Base-by-base conservation (phyloP, 2,329 filamentous ascomycete species). In the Cephalotrichum gorgonifer region DNA sequence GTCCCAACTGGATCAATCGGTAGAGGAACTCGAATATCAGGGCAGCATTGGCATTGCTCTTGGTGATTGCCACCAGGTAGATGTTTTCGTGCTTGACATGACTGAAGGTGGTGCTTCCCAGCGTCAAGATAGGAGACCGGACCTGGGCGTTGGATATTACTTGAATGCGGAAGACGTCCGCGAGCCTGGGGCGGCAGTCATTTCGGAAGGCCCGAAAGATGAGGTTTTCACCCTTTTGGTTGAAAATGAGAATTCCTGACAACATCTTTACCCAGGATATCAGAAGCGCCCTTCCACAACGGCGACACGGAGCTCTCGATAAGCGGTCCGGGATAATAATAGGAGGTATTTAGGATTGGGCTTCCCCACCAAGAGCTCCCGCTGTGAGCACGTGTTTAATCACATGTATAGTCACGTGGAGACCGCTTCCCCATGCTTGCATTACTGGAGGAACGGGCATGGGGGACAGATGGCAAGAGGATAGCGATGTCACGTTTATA, bases 21-120 rank as follows among this genome's bases (percentile, higher is more conserved):
- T 97, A 97, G 53, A 98, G 74, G 64, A 98, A 98, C 72, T 98
- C 93, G 62, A 98, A 98, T 23, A 98, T 88, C 50, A 98, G 79
- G 39, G 94, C 94, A 12, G 90, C 90, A 78, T 98, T 98, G 71
- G 90, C 93, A 70, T 98, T 98, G 73, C 90, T 96, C 74, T 97
- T 98, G 51, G 90, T 97, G 58, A 98, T 87, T 17, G 91, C 93
- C 49, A 97, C 91, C 58, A 98, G 70, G 68, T 97, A 98, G 64
- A 98, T 96, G 66, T 98, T 98, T 65, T 98, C 93, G 71, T 96
- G 91, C 68, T 95, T 96, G 70, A 98, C 91, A 82, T 98, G 93
- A 74, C 89, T 95, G 69, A 98, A 98, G 43, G 94, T 98, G 50
- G 93, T 98, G 65, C 88, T 95, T 55, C 94, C 93, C 51, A 98